Conservation (phyloP, 495 filamentous ascomycete species). For the Aspergillus hancockii region DNA sequence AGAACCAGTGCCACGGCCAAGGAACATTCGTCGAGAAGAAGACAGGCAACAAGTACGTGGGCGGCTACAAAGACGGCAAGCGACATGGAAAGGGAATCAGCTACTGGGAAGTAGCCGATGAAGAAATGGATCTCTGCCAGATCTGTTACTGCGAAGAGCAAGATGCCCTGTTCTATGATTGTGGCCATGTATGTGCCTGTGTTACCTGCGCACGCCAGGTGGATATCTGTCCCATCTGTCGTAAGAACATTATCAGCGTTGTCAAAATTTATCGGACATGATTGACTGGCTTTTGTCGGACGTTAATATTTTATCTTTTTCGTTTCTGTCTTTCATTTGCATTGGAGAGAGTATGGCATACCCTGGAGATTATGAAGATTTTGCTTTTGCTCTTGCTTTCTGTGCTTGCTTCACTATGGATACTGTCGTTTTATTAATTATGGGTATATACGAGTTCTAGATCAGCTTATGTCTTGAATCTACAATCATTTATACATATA, state of each 20-base stretch:
- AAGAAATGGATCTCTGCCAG: constrained; percentile 61
- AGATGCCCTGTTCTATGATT: constrained; percentile 64
- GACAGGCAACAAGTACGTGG: constrained; percentile 64
- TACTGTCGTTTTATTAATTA: not conserved
- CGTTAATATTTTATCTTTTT: constrained; percentile 13
- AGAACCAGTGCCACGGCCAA: constrained; percentile 58
- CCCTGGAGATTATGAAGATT: constrained; percentile 15
- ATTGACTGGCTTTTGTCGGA: not conserved
- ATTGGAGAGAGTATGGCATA: constrained; percentile 27
- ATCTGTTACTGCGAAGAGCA: constrained; percentile 67
- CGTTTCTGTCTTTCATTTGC: constrained; percentile 12
- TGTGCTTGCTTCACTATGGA: not conserved
- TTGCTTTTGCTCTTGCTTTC: not conserved
- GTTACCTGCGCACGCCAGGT: constrained; percentile 62
- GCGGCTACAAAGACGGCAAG: constrained; percentile 64
- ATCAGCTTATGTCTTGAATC: too few relatives aligned
- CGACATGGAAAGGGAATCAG: constrained; percentile 64
- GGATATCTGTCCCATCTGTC: constrained; percentile 66
- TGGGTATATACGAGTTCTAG: not conserved
- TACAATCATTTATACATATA: not conserved
- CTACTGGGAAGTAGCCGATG: constrained; percentile 63
- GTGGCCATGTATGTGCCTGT: constrained; percentile 67
- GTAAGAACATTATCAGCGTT: constrained; percentile 57
- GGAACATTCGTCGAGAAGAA: constrained; percentile 58
- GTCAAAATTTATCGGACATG: constrained; percentile 59